Percentiles rank a stretch among this genome's conserved stretches.
phyloP scores from a whole-genome alignment of 1,284 basidiomycete genomes.

The Moesziomyces parantarcticus region DNA sequence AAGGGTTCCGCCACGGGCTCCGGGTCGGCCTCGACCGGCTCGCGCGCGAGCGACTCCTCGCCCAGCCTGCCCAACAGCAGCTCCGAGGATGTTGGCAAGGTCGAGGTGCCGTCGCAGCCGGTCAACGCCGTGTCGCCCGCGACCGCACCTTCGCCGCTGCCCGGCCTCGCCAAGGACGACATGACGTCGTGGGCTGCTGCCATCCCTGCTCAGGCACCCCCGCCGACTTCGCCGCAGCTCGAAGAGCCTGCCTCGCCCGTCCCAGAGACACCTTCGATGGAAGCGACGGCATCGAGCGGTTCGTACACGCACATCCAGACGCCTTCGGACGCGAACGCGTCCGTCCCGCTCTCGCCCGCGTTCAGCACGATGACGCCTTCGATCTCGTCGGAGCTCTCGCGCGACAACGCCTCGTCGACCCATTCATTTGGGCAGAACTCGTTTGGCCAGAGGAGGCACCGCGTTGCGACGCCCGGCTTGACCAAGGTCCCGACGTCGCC shows the following conservation, averaged over 20 bases:
- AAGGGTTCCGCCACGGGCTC: conserved; percentile 19
- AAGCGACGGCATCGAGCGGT: conserved; percentile 13
- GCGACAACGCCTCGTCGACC: conserved; percentile 12
- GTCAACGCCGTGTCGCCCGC: not conserved
- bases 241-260: conserved; percentile 3
- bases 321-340: conserved; percentile 4
- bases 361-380: conserved; percentile 16
- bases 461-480: conserved; percentile 30
- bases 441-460: conserved; percentile 16
- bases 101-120: conserved; percentile 6
- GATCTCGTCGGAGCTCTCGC: conserved; percentile 12
- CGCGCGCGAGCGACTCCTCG: conserved; percentile 14
- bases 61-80: conserved; percentile 31
- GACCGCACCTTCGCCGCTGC: not conserved
- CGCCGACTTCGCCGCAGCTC: conserved; percentile 9
- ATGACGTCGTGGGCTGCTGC: conserved; percentile 30
- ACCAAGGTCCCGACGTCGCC: conserved; percentile 14
- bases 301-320: conserved; percentile 9
- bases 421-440: conserved; percentile 18
- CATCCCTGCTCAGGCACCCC: conserved; percentile 18
- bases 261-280: conserved; percentile 12
- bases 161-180: conserved; percentile 14
- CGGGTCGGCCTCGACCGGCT: conserved; percentile 1
- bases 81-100: conserved; percentile 26
- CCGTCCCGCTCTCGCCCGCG: conserved; percentile 10